phyloP scores from a whole-genome alignment of 1,284 basidiomycete species.

The Cystobasidium sp. region DNA sequence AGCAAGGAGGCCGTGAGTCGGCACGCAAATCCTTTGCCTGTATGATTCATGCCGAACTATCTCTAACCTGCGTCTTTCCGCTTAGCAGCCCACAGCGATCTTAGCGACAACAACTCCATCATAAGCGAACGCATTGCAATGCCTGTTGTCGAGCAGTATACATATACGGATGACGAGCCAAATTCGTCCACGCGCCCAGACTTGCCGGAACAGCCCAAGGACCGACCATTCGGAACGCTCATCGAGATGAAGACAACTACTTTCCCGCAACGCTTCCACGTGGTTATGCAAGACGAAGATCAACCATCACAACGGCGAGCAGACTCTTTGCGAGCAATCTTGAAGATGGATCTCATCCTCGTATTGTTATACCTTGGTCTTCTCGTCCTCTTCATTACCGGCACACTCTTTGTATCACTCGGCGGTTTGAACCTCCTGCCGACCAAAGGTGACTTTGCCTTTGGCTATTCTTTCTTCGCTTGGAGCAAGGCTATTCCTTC shows the following conservation, averaged over 20 bases:
- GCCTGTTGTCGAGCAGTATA: too few relatives aligned
- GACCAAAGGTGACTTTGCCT: background rate
- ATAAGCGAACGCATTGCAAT: background rate
- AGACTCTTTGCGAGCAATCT: background rate
- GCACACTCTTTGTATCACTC: background rate
- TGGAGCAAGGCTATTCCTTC: background rate
- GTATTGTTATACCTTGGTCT: background rate
- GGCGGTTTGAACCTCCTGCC: background rate
- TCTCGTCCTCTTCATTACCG: background rate
- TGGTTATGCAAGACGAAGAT: constrained; percentile 8
- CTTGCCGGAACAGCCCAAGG: constrained; percentile 27
- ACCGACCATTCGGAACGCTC: constrained; percentile 19
- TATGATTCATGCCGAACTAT: background rate
- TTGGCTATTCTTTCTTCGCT: constrained; percentile 13
- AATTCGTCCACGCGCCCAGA: background rate
- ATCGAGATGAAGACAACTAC: constrained; percentile 14
- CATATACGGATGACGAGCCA: too few relatives aligned
- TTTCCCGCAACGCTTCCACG: constrained; percentile 15
- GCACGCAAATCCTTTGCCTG: too few relatives aligned
- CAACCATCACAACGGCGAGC: constrained; percentile 7
- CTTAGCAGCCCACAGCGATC: background rate
- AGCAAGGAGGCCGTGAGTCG: background rate
- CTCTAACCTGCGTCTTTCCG: background rate
- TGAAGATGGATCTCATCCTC: background rate
- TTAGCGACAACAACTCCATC: background rate